Percentiles rank a stretch among this genome's conserved stretches.
phyloP scores from a whole-genome alignment of 257 asterid genomes.

The Oldenlandia corymbosa region DNA sequence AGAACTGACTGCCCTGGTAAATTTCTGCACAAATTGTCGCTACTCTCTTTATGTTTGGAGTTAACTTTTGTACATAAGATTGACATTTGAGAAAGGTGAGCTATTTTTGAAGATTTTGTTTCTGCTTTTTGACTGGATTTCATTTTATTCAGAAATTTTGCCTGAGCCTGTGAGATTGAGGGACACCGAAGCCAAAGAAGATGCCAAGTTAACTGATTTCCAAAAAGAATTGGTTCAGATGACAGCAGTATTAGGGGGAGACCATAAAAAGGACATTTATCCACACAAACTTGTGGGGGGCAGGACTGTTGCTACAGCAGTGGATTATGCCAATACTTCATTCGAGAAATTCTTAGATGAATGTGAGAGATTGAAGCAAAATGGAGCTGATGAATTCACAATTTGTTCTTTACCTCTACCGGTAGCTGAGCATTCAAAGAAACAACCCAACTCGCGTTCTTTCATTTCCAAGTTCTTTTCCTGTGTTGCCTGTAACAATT shows the following conservation, averaged over 20 bases:
- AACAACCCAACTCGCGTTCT: conserved; percentile 15
- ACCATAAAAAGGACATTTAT: conserved; percentile 31
- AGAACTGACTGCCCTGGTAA: conserved; percentile 69
- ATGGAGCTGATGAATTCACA: conserved; percentile 49
- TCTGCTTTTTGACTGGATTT: background rate
- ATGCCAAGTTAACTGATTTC: conserved; percentile 52
- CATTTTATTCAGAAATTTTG: conserved; percentile 39
- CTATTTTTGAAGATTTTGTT: background rate
- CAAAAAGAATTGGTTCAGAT: conserved; percentile 67
- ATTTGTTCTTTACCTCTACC: conserved; percentile 13
- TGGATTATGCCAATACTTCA: conserved; percentile 45
- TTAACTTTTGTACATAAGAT: too few species aligned
- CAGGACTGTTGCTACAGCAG: conserved; percentile 58
- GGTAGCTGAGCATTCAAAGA: background rate
- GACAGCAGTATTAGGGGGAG: conserved; percentile 65
- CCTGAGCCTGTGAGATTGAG: conserved; percentile 49
- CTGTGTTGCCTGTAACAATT: conserved; percentile 21
- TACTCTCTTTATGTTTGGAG: too few species aligned
- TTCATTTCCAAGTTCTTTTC: conserved; percentile 23
- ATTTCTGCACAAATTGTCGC: background rate
- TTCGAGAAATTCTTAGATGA: conserved; percentile 49
- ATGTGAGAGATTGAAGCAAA: conserved; percentile 35
- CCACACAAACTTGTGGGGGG: conserved; percentile 40
- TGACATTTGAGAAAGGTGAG: too few species aligned
- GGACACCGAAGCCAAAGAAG: conserved; percentile 45